Conservation (phyloP, 768 basidiomycete genomes). For the Tricholoma saponaceum region DNA sequence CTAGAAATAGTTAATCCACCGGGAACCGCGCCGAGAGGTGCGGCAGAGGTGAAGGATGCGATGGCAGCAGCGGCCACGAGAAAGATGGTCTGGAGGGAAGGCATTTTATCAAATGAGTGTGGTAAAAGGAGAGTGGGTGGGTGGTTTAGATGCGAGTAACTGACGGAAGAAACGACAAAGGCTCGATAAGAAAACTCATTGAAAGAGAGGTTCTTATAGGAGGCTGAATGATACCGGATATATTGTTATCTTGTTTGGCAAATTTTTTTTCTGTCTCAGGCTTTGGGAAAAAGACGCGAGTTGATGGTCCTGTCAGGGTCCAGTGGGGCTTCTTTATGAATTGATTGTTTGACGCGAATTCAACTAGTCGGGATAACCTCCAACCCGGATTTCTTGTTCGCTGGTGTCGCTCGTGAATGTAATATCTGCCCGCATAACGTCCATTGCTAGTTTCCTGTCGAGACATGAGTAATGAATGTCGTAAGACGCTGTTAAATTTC, state of each 20-base stretch:
- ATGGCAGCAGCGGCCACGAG: conserved; percentile 14
- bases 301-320: not conserved
- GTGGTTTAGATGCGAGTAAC: not conserved
- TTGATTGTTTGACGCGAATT: not conserved
- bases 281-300: not conserved
- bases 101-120: conserved; percentile 18
- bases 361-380: not conserved
- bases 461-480: too few species aligned
- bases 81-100: conserved; percentile 17
- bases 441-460: too few species aligned
- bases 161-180: not conserved
- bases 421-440: too few species aligned
- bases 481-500: too few species aligned
- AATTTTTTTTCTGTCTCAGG: not conserved
- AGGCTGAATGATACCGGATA: not conserved
- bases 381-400: too few species aligned
- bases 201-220: not conserved
- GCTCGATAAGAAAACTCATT: not conserved
- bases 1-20: not conserved
- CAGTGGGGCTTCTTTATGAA: not conserved
- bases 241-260: not conserved
- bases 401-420: too few species aligned
- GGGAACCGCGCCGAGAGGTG: conserved; percentile 1
- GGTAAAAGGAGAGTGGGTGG: not conserved
- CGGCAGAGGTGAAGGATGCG: conserved; percentile 14